Evolutionary conservation across 495 filamentous ascomycete species (phyloP), one percentile per base, ranked within the genome.

Genomic region (Diplogelasinospora grovesii): DNA sequence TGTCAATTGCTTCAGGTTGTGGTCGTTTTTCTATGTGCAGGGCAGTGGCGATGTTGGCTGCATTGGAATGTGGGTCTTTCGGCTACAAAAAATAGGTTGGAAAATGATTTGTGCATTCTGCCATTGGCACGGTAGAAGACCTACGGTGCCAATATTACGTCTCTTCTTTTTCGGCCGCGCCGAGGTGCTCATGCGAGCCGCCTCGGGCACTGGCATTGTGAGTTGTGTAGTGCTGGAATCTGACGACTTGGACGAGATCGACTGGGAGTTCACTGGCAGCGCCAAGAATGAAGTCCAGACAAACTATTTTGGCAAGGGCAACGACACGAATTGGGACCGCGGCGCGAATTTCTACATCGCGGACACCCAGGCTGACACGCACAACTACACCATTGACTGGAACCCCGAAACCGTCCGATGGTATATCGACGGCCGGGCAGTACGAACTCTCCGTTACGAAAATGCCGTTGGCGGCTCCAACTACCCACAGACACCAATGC

Each of bases 231-330:
- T 95, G 31, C 62, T 96, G 48, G 77, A 89, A 59, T 93, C 86
- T 3, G 89, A 90, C 54, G 81, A 86, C 50, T 73, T 90, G 18
- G 90, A 96, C 61, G 89, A 96, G 65, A 85, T 96, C 46, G 89
- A 95, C 61, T 92, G 85, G 81, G 82, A 86, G 53, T 85, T 78
- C 78, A 58, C 85, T 23, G 82, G 82, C 22, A 69, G 74, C 27
- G 69, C 78, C 46, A 69, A 68, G 38, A 66, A 61, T 5, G 57
- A 78, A 38, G 85, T 86, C 5, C 84, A 95, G 65, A 81, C 76
- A 63, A 93, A 95, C 69, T 95, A 88, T 70, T 96, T 88, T 61
- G 85, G 89, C 54, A 93, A 95, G 70, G 89, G 89, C 14, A 81
- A 89, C 45, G 83, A 80, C 5, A 71, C 69, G 0, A 72, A 78